These are phyloP conservation scores for Ustilago hordei DNA, from an alignment of 1,284 basidiomycete species.

Conservation along the genomic window DNA sequence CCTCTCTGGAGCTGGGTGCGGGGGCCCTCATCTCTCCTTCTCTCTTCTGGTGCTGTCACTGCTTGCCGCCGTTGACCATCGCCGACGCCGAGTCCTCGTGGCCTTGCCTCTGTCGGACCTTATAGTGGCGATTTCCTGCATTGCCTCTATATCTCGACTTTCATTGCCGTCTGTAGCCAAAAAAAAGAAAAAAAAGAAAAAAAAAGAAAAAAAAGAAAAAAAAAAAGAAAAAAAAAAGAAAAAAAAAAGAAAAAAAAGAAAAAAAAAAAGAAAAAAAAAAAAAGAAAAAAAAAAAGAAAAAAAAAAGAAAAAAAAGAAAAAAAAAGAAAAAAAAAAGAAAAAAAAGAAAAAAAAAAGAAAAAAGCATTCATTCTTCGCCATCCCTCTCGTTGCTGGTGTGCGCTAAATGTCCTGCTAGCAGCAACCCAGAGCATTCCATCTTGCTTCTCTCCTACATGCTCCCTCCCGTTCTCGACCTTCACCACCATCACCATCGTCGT, in stretches of 20 bases:
- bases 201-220: no score
- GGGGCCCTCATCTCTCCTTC: constrained; percentile 8
- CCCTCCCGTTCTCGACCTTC: not conserved
- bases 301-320: no score
- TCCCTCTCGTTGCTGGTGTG: not conserved
- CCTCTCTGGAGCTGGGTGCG: constrained; percentile 9
- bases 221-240: no score
- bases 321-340: no score
- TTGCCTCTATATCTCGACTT: constrained; percentile 5
- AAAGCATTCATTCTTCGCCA: constrained; percentile 5
- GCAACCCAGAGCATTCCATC: not conserved
- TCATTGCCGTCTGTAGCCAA: not conserved
- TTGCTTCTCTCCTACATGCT: constrained; percentile 7
- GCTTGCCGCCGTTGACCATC: not conserved
- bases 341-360: no score
- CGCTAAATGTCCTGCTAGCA: not conserved
- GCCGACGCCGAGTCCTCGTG: not conserved
- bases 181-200: no score
- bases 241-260: no score
- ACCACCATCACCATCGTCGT: not conserved
- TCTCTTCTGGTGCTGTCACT: not conserved
- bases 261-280: no score
- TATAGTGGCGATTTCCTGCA: constrained; percentile 10
- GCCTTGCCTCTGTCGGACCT: constrained; percentile 2
- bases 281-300: no score